Base-by-base conservation (phyloP, 2,329 filamentous ascomycete species). In the Colletotrichum incanum region DNA sequence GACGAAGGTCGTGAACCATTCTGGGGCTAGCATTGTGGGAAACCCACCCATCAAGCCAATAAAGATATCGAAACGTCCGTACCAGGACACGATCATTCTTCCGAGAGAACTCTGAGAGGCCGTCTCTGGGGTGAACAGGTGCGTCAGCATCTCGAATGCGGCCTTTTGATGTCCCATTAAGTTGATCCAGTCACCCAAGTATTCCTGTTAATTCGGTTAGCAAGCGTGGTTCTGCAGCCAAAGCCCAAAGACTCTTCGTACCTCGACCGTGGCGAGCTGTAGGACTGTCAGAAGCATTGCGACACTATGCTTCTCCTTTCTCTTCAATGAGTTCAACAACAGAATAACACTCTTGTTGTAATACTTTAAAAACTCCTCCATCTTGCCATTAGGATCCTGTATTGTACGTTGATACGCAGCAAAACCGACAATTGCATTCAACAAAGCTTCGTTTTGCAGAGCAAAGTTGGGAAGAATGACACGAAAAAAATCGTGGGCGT, bases 151-250 rank as follows among this genome's bases (percentile, higher is more conserved):
- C 74, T 94, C 91, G 78, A 93, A 90, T 0, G 96, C 96, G 14
- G 96, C 96, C 79, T 93, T 94, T 80, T 98, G 95, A 80, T 98
- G 96, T 28, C 95, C 94, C 82, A 96, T 92, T 20, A 98, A 86
- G 77, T 97, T 98, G 65, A 97, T 91, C 95, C 95, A 98, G 79
- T 99, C 96, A 16, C 96, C 96, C 56, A 98, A 87, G 77, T 95
- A 97, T 83, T 98, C 96, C 94, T 98, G 77, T 55, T 66, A 47
- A 39, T 43, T 1, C 20, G 20, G 69, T 77, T 63, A 76, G 73
- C 37, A 20, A 60, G 26, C 49, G 12, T 52, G 26, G 26, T 26
- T 52, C 49, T 31, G 2, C 7, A 16, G 18, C 7, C 26, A 16
- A 9, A 23, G 49, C 6, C 16, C 14, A 11, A 37, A 12, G n/a